Evolutionary conservation across 2,329 filamentous ascomycete species (phyloP).

Genomic region (Colletotrichum sp.): DNA sequence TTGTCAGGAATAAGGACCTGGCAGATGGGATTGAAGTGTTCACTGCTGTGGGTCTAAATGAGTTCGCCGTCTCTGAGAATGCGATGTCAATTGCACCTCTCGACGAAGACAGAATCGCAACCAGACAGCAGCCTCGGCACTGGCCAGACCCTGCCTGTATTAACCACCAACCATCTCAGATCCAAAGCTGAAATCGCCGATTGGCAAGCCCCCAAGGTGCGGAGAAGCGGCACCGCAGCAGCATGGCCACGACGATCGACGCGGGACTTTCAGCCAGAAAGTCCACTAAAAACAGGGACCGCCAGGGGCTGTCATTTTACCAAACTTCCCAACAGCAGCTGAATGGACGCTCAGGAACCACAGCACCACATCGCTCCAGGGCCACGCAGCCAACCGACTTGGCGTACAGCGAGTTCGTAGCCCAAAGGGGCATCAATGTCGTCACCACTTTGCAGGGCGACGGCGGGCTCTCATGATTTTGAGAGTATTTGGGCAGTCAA

Average conservation of each 20-base stretch:
- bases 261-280: neutral
- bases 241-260: neutral
- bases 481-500: neutral
- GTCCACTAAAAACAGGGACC: slow-evolving; percentile 4
- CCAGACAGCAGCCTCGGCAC: neutral
- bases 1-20: neutral
- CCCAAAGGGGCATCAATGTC: slow-evolving; percentile 16
- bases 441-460: slow-evolving; percentile 8
- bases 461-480: neutral
- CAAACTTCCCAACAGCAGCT: neutral
- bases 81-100: neutral
- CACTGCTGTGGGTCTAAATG: too few relatives aligned
- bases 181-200: neutral
- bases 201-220: neutral
- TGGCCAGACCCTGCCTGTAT: neutral
- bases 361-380: neutral
- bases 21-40: too few relatives aligned
- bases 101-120: neutral
- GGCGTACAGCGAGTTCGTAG: slow-evolving; percentile 6
- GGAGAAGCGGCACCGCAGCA: neutral
- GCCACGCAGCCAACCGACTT: slow-evolving; percentile 4
- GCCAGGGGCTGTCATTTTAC: neutral
- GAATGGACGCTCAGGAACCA: neutral
- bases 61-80: neutral
- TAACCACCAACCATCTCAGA: neutral